Base-by-base conservation (phyloP, 192 early-diverging fungal species). In the Coemansia sp. region DNA sequence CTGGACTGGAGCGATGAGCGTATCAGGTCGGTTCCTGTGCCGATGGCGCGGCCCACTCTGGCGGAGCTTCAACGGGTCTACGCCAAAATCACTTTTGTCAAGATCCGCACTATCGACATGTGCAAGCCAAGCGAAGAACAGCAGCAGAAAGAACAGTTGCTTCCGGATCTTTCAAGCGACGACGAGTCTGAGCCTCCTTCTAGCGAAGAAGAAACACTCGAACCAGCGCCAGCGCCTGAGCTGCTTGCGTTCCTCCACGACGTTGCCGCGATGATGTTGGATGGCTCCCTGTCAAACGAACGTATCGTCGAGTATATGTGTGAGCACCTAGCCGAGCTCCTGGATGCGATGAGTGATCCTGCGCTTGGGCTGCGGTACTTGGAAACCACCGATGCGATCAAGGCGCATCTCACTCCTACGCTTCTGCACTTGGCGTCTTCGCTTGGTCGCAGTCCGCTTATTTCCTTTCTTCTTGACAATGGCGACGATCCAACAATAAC, bases 401-500 rank as follows among this genome's bases (percentile, higher is more conserved):
- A 71, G 53, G 66, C 72, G 9, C 69, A 73, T 48, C 60, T 85
- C 4, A 78, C 81, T 34, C 76, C 90, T 0, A 90, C 91, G 0
- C 78, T 95, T 10, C 73, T 98, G 21, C 95, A 99, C 68, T 60
- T 93, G 26, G 93, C 94, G 0, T 71, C 94, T 7, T 48, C 59
- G n/a, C 66, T 74, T 5, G 89, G 89, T 0, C 88, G 89, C 46
- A 46, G 70, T 0, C 84, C 84, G 4, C 73, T 92, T 15, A 87
- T 97, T 1, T 78, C 82, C 5, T 81, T 88, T 18, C 73, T 99
- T 21, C 81, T 93, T 33, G 78, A 88, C 33, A 65, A 78, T 45
- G 85, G 89, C n/a, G 95, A 92, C 0, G 91, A 99, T 62, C 97
- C 97, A 1, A 91, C 88, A 0, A 52, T 86, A 0, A 78, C 70